These are phyloP conservation scores for Xylaria sp. DNA, from an alignment of 2,329 filamentous ascomycete species.

Conservation along the genomic window DNA sequence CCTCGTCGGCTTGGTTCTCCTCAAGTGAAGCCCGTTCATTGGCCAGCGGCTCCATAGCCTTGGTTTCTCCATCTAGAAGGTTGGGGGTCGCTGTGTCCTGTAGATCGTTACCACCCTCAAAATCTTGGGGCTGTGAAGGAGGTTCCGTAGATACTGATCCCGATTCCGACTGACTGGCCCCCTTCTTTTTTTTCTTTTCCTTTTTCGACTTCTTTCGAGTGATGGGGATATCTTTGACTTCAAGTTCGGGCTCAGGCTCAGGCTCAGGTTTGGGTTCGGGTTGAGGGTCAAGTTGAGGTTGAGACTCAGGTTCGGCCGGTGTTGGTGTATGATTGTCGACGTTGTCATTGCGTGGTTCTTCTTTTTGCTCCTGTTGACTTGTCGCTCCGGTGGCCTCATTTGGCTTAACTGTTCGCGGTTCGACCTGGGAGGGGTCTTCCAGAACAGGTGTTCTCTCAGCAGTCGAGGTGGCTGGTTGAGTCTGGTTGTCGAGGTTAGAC, in stretches of 20 bases:
- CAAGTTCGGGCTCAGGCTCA: conserved; percentile 17
- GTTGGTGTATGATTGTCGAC: conserved; percentile 19
- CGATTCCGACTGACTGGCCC: conserved; percentile 40
- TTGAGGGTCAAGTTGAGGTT: conserved; percentile 25
- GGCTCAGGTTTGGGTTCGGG: conserved; percentile 27
- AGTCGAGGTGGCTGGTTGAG: conserved; percentile 24
- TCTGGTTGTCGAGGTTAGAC: conserved; percentile 36
- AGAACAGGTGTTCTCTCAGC: conserved; percentile 1
- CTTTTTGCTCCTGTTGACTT: conserved; percentile 13
- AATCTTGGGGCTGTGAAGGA: conserved; percentile 35
- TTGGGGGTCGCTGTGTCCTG: conserved; percentile 17
- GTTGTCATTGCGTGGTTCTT: conserved; percentile 25
- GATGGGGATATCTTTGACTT: conserved; percentile 32
- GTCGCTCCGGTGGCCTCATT: conserved; percentile 2
- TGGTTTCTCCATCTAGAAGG: conserved; percentile 24
- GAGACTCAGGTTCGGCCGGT: conserved; percentile 31
- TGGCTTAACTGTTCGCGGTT: not conserved
- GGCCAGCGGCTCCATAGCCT: conserved; percentile 32
- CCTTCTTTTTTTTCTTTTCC: conserved; percentile 53
- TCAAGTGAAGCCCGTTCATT: conserved; percentile 42
- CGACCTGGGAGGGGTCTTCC: conserved; percentile 24
- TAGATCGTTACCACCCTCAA: conserved; percentile 9
- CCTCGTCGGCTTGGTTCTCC: conserved; percentile 52
- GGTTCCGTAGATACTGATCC: conserved; percentile 37
- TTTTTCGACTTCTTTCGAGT: conserved; percentile 52